phyloP scores from a whole-genome alignment of 192 early-diverging fungal genomes.

The Mortierella hygrophila region DNA sequence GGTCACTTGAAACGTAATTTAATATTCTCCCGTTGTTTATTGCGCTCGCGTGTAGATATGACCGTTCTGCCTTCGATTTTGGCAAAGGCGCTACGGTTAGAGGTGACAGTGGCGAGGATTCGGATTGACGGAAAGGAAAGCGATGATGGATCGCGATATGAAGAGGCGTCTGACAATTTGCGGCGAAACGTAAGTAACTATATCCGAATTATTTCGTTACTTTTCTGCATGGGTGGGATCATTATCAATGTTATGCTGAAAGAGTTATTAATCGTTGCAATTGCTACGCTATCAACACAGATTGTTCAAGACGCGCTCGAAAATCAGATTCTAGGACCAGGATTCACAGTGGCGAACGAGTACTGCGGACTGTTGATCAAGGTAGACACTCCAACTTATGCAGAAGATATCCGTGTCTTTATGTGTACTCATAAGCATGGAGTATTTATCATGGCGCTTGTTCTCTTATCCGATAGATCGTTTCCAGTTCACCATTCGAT shows the following conservation, averaged over 20 bases:
- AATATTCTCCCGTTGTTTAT: background rate
- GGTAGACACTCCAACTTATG: background rate
- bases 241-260: too few species aligned
- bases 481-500: background rate
- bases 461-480: conserved; percentile 9
- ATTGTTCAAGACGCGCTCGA: conserved; percentile 30
- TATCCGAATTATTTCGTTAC: too few species aligned
- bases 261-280: too few species aligned
- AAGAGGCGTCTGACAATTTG: conserved; percentile 30
- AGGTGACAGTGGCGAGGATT: conserved; percentile 12
- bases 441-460: background rate
- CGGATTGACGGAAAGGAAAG: background rate
- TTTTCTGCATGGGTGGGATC: background rate
- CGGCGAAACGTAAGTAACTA: conserved; percentile 17
- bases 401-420: background rate
- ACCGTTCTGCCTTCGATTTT: background rate
- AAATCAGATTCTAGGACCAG: conserved; percentile 16
- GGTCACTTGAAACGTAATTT: background rate
- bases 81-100: conserved; percentile 10
- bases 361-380: conserved; percentile 26
- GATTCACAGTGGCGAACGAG: conserved; percentile 16
- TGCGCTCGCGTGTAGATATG: background rate
- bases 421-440: background rate
- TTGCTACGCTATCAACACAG: background rate
- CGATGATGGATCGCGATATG: conserved; percentile 18